Evolutionary conservation across 148 eudicot genomes (phyloP).

Genomic region (Euryodendron excelsum): DNA sequence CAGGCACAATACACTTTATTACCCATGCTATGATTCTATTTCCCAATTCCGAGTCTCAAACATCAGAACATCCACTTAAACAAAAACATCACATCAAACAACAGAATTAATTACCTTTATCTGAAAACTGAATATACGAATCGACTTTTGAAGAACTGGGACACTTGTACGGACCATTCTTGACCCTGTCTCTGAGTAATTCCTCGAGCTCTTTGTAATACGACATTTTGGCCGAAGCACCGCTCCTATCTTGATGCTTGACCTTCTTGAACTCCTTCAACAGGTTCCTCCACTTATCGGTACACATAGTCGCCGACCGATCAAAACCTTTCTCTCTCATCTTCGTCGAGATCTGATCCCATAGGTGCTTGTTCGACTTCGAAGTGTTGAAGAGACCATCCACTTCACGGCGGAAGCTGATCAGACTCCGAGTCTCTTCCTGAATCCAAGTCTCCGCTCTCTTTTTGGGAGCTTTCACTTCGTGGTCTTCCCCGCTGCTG

Average conservation of each 20-base stretch:
- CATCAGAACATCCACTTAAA: background rate
- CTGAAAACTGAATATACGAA: conserved; percentile 58
- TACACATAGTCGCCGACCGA: conserved; percentile 92
- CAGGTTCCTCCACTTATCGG: conserved; percentile 92
- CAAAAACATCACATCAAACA: background rate
- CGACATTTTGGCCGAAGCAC: conserved; percentile 48
- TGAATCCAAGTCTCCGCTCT: conserved; percentile 88
- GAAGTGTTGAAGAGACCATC: conserved; percentile 74
- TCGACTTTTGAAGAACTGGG: conserved; percentile 37
- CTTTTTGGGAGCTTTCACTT: conserved; percentile 47
- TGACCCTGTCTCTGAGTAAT: conserved; percentile 46
- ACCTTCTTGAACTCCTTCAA: conserved; percentile 67
- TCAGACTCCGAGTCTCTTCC: conserved; percentile 68
- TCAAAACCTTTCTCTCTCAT: conserved; percentile 91
- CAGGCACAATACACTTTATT: background rate
- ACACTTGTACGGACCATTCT: conserved; percentile 13
- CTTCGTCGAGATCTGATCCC: conserved; percentile 77
- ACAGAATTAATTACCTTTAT: conserved; percentile 40
- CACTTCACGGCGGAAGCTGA: conserved; percentile 54
- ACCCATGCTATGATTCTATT: background rate
- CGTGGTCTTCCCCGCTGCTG: conserved; percentile 27
- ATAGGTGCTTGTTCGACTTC: conserved; percentile 77
- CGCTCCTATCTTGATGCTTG: conserved; percentile 23
- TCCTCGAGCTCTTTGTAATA: conserved; percentile 65
- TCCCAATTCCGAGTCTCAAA: background rate